A percentile compares a stretch with the other conserved stretches of the same genome.
phyloP scores from a whole-genome alignment of 2,329 filamentous ascomycete genomes.

The Boeremia lycopersici region DNA sequence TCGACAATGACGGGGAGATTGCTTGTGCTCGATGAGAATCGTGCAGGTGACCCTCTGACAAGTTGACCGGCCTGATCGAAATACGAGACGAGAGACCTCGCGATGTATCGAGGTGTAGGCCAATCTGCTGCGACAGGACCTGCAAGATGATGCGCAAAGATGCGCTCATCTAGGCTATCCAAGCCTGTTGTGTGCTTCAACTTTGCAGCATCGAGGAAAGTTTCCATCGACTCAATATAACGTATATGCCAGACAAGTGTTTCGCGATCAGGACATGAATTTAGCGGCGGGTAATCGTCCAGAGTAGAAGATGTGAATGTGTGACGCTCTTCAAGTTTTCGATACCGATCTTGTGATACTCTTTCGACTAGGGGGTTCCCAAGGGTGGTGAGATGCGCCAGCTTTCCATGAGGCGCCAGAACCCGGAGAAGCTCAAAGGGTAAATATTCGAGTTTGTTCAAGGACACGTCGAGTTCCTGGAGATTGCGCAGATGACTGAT shows the following conservation, averaged over 20 bases:
- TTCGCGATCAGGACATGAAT: slow-evolving; percentile 13
- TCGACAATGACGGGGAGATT: slow-evolving; percentile 25
- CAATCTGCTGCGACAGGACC: neutral
- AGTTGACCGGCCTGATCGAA: slow-evolving; percentile 27
- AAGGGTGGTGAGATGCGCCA: slow-evolving; percentile 19
- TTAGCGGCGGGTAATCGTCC: neutral
- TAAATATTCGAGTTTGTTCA: slow-evolving; percentile 31
- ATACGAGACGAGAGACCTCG: slow-evolving; percentile 28
- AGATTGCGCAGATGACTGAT: slow-evolving; percentile 31
- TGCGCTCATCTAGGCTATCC: neutral
- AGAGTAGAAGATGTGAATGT: slow-evolving; percentile 3
- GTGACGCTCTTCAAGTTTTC: slow-evolving; percentile 1
- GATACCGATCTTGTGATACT: slow-evolving; percentile 4
- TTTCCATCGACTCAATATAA: slow-evolving; percentile 22
- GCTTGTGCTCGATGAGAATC: slow-evolving; percentile 9
- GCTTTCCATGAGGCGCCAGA: slow-evolving; percentile 21
- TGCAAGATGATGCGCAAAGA: slow-evolving; percentile 22
- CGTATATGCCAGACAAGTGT: slow-evolving; percentile 23
- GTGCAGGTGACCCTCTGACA: slow-evolving; percentile 19
- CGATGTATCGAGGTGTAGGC: slow-evolving; percentile 20
- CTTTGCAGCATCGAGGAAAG: slow-evolving; percentile 6
- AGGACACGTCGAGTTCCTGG: slow-evolving; percentile 26
- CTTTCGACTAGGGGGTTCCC: slow-evolving; percentile 24
- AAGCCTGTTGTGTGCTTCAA: neutral
- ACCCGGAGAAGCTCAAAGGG: slow-evolving; percentile 36